Conservation (phyloP, 1,284 basidiomycete species). For the Puccinia triticina region DNA sequence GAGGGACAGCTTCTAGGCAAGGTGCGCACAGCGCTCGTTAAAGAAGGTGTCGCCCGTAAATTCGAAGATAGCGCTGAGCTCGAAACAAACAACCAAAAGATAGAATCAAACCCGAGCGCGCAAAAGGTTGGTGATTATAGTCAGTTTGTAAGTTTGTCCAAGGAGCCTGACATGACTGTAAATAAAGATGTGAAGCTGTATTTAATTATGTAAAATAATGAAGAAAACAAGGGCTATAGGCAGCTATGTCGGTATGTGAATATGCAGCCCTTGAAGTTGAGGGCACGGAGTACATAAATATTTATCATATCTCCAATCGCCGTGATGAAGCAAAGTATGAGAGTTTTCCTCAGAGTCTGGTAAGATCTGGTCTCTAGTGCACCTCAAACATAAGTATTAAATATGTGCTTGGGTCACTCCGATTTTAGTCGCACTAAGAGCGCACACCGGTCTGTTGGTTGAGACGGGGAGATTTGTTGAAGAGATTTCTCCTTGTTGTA, state of each 20-base stretch:
- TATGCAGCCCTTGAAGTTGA: constrained; percentile 23
- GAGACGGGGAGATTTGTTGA: constrained; percentile 30
- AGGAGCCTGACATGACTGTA: constrained; percentile 24
- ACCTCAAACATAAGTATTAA: constrained; percentile 29
- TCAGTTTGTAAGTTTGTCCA: constrained; percentile 20
- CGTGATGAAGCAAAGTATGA: constrained; percentile 36
- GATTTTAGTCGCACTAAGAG: constrained; percentile 37
- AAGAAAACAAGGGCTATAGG: neutral
- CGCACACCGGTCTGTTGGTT: constrained; percentile 23
- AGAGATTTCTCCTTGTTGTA: constrained; percentile 33
- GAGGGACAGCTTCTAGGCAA: neutral
- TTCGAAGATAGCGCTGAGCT: neutral
- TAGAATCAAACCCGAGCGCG: neutral
- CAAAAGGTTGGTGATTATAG: constrained; percentile 2
- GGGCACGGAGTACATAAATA: constrained; percentile 11
- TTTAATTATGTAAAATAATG: constrained; percentile 3
- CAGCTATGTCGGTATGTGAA: neutral
- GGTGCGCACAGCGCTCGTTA: constrained; percentile 21
- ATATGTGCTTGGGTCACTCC: constrained; percentile 30
- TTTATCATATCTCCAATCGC: constrained; percentile 20
- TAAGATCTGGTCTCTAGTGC: constrained; percentile 35
- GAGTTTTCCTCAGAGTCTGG: constrained; percentile 13
- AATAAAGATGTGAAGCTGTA: neutral
- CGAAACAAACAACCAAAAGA: constrained; percentile 11
- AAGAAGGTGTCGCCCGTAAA: constrained; percentile 14